phyloP scores from a whole-genome alignment of 257 asterid genomes.

The Ballota nigra region DNA sequence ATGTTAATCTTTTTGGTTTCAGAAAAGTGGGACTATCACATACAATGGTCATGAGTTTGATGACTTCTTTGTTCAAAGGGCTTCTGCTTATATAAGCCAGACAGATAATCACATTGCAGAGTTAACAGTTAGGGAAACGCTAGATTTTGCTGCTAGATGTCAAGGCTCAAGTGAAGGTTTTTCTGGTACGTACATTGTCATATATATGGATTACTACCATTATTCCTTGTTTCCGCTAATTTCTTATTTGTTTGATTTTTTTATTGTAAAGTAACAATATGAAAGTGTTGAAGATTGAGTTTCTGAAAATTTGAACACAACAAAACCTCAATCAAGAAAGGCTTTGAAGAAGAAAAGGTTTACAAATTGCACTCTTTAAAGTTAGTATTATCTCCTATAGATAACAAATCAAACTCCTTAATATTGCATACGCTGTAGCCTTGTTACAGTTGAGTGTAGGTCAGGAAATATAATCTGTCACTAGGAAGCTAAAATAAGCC shows the following conservation, averaged over 20 bases:
- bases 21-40: slow-evolving; percentile 63
- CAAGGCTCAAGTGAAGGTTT: slow-evolving; percentile 81
- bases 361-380: too few species aligned
- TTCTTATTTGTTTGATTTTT: background rate
- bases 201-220: background rate
- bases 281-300: background rate
- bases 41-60: slow-evolving; percentile 72
- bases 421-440: background rate
- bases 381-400: background rate
- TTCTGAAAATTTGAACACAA: background rate
- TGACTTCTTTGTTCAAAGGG: slow-evolving; percentile 69
- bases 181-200: slow-evolving; percentile 44
- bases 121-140: slow-evolving; percentile 85
- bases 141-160: slow-evolving; percentile 92
- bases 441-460: background rate
- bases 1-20: slow-evolving; percentile 30
- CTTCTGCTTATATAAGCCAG: slow-evolving; percentile 83
- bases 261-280: background rate
- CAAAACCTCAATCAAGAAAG: background rate
- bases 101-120: slow-evolving; percentile 88
- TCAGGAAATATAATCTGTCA: background rate
- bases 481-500: background rate
- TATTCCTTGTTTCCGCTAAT: background rate
- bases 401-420: background rate
- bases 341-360: background rate